phyloP scores from a whole-genome alignment of 2,329 filamentous ascomycete genomes.

The Diaporthe helianthi region DNA sequence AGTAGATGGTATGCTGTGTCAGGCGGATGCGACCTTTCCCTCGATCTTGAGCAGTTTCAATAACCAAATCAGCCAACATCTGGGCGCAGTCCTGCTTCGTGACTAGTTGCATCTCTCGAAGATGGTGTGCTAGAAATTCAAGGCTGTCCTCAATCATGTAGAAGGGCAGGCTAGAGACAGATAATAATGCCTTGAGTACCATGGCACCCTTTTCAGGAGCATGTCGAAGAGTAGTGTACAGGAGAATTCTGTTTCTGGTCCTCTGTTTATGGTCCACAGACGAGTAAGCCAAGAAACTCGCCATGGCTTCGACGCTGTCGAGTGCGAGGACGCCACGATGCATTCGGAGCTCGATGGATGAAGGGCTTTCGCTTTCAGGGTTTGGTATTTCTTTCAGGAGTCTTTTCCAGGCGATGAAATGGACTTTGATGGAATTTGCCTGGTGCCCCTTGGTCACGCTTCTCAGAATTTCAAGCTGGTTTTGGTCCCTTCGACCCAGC shows the following conservation, averaged over 20 bases:
- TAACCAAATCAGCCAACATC: conserved; percentile 31
- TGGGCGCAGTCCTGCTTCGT: conserved; percentile 2
- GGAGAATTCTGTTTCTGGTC: conserved; percentile 44
- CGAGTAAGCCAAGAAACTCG: conserved; percentile 41
- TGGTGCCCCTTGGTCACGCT: too few species aligned
- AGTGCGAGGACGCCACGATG: conserved; percentile 44
- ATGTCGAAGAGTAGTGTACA: conserved; percentile 40
- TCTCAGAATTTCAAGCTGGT: neutral
- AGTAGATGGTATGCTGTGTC: conserved; percentile 46
- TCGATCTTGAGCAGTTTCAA: conserved; percentile 35
- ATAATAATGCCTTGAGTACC: conserved; percentile 38
- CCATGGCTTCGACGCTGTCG: conserved; percentile 43
- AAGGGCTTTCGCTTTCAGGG: conserved; percentile 30
- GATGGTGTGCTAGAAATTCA: conserved; percentile 31
- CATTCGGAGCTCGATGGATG: conserved; percentile 31
- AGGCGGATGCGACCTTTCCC: conserved; percentile 41
- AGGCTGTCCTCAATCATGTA: conserved; percentile 38
- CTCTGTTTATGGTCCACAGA: conserved; percentile 38
- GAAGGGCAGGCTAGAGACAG: conserved; percentile 24
- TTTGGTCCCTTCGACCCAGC: neutral
- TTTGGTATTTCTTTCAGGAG: neutral
- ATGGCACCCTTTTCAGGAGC: conserved; percentile 34
- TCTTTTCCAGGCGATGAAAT: conserved; percentile 16
- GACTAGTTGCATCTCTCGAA: neutral
- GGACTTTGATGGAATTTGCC: neutral